These are phyloP conservation scores for Mallotus nudiflorus DNA, from an alignment of 345 rosid species.

Conservation along the genomic window DNA sequence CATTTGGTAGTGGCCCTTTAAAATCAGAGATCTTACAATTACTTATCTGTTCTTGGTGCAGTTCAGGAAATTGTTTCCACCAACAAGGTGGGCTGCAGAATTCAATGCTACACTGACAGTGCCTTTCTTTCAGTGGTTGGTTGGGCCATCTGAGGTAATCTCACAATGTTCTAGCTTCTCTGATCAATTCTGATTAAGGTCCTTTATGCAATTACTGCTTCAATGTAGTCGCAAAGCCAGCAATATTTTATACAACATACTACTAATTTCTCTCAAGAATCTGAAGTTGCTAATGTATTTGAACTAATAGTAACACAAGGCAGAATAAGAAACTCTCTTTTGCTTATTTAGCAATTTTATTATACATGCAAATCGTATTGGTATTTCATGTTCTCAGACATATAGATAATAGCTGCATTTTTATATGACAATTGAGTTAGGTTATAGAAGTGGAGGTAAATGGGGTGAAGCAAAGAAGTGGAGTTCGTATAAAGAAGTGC, in stretches of 20 bases:
- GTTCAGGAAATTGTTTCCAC: conserved; percentile 89
- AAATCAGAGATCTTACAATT: neutral
- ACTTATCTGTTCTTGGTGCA: conserved; percentile 28
- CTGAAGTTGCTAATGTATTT: no score
- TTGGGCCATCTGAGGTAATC: conserved; percentile 87
- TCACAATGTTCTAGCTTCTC: neutral
- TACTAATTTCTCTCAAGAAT: no score
- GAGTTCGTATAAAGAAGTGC: conserved; percentile 81
- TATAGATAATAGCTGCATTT: neutral
- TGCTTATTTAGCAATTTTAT: no score
- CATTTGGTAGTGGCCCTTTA: neutral
- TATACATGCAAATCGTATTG: no score
- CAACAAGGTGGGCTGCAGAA: conserved; percentile 94
- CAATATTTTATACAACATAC: no score
- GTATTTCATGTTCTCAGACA: no score
- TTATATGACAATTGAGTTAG: conserved; percentile 20
- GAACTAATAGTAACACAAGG: no score
- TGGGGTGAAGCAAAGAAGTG: conserved; percentile 90
- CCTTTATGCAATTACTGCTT: no score
- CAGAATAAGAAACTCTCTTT: no score
- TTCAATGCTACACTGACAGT: conserved; percentile 92
- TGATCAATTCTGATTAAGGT: neutral
- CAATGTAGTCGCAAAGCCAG: no score
- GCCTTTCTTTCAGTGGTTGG: conserved; percentile 95
- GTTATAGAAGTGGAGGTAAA: conserved; percentile 81